Conservation (phyloP, 805 yeast genomes). For the Yarrowia yakushimensis region DNA sequence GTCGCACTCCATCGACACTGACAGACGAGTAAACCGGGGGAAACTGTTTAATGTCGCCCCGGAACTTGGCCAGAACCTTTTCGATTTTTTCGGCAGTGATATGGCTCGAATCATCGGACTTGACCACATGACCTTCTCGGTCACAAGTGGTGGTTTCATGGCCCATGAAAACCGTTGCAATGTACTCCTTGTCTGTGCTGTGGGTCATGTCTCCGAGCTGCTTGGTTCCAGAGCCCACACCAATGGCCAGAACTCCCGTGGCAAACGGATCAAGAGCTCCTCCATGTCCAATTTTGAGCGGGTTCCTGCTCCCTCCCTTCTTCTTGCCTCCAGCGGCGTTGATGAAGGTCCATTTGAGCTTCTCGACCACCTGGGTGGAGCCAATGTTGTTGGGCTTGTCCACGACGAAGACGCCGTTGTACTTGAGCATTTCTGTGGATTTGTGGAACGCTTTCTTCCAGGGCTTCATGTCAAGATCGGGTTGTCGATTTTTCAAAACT, state of each 20-base stretch:
- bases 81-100: conserved; percentile 52
- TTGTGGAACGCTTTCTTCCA: neutral
- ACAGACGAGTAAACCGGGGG: conserved; percentile 96
- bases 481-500: too few relatives aligned
- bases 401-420: conserved; percentile 85
- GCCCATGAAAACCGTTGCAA: conserved; percentile 82
- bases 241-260: conserved; percentile 85
- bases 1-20: conserved; percentile 89
- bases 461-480: too few relatives aligned
- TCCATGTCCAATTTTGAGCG: conserved; percentile 94
- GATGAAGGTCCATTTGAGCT: conserved; percentile 61
- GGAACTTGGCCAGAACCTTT: conserved; percentile 55
- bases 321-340: conserved; percentile 51
- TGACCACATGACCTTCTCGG: conserved; percentile 70
- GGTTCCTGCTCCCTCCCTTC: conserved; percentile 53
- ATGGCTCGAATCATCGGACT: conserved; percentile 54
- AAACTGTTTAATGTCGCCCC: conserved; percentile 80
- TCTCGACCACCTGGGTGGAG: conserved; percentile 68
- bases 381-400: conserved; percentile 84
- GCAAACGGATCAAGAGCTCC: conserved; percentile 97
- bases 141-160: conserved; percentile 93
- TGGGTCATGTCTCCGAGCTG: conserved; percentile 65
- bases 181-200: conserved; percentile 74
- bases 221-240: conserved; percentile 92
- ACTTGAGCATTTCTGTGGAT: neutral